These are phyloP conservation scores for Fraxinus albicans DNA, from an alignment of 305 asterid genomes.

Conservation along the genomic window DNA sequence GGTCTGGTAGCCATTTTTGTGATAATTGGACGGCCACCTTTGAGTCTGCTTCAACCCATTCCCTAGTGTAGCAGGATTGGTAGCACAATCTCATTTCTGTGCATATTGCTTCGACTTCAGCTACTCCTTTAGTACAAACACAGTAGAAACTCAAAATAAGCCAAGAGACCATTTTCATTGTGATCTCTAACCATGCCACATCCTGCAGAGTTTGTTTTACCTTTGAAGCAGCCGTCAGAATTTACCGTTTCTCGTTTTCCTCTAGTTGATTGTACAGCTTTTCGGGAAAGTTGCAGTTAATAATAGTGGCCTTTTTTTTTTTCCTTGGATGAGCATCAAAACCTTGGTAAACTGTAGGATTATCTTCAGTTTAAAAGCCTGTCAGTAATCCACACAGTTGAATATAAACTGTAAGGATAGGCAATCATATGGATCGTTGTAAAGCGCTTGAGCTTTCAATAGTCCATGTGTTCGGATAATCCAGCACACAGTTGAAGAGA, in stretches of 20 bases:
- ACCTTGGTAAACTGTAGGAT: neutral
- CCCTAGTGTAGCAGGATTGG: neutral
- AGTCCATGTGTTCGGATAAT: neutral
- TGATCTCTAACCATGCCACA: neutral
- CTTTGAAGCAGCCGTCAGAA: neutral
- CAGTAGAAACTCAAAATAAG: neutral
- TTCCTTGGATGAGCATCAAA: neutral
- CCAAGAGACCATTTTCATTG: neutral
- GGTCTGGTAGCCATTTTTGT: neutral
- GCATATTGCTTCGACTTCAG: neutral
- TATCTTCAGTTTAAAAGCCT: neutral
- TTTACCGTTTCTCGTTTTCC: neutral
- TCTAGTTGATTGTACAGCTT: neutral
- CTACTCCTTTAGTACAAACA: neutral
- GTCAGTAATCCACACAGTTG: neutral
- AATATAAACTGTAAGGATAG: neutral
- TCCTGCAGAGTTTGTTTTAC: neutral
- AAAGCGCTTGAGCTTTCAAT: neutral
- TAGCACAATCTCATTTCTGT: neutral
- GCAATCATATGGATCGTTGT: neutral
- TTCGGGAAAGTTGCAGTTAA: neutral
- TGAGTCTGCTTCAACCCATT: neutral
- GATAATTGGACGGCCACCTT: neutral
- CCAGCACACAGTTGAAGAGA: neutral
- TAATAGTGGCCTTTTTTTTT: neutral